A percentile compares a stretch with the other conserved stretches of the same genome.
These are phyloP conservation scores for Heterobasidion parviporum DNA, from an alignment of 1,284 basidiomycete species.

Conservation along the genomic window DNA sequence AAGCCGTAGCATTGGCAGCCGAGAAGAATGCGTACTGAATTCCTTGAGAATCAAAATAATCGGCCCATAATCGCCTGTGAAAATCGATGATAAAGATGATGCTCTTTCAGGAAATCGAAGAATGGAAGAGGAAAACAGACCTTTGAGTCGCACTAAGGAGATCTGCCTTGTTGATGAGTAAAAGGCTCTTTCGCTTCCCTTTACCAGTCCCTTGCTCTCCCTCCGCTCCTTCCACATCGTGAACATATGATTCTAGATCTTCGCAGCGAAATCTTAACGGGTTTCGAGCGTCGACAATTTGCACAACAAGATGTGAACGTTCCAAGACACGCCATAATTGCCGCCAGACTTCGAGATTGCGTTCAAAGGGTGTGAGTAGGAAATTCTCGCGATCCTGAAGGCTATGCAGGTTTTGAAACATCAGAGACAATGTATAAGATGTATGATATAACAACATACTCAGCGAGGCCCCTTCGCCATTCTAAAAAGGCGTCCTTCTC, in stretches of 20 bases:
- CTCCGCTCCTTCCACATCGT: conserved; percentile 69
- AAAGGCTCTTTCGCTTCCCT: conserved; percentile 66
- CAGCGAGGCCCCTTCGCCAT: conserved; percentile 87
- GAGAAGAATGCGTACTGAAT: conserved; percentile 95
- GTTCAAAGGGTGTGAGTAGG: conserved; percentile 89
- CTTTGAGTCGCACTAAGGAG: conserved; percentile 84
- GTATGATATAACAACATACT: conserved; percentile 40
- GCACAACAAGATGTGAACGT: conserved; percentile 87
- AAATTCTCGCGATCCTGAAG: conserved; percentile 76
- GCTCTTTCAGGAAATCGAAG: neutral
- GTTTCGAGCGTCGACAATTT: conserved; percentile 94
- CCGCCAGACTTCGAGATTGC: conserved; percentile 94
- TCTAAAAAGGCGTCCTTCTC: conserved; percentile 87
- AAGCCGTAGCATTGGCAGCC: conserved; percentile 80
- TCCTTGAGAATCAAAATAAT: conserved; percentile 82
- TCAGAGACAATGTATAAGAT: conserved; percentile 1
- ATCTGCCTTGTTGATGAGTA: conserved; percentile 97
- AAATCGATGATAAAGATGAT: neutral
- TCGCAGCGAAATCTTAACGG: conserved; percentile 87
- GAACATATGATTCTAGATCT: conserved; percentile 85
- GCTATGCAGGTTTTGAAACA: conserved; percentile 26
- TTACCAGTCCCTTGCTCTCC: conserved; percentile 72
- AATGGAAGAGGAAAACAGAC: conserved; percentile 28
- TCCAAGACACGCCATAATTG: conserved; percentile 95
- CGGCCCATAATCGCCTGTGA: conserved; percentile 73